A percentile compares a stretch with the other conserved stretches of the same genome.
Conservation (phyloP, 768 basidiomycete genomes). For the Lactifluus hygrophoroides region DNA sequence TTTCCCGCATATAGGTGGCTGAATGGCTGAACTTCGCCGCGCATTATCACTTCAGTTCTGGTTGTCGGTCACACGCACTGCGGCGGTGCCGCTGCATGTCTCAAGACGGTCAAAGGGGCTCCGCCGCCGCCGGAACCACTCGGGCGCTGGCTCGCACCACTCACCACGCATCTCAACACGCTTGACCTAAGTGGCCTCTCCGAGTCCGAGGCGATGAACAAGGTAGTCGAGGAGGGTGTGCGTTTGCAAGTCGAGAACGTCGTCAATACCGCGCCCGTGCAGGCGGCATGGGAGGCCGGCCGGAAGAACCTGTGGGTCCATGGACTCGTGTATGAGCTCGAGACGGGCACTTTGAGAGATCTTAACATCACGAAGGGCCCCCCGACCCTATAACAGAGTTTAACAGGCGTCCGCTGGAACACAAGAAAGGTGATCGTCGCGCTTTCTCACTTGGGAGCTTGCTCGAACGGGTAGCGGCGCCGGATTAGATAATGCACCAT, state of each 20-base stretch:
- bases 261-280: constrained; percentile 20
- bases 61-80: constrained; percentile 80
- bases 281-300: constrained; percentile 24
- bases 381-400: too few relatives aligned
- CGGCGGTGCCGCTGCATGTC: constrained; percentile 61
- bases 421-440: too few relatives aligned
- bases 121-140: constrained; percentile 35
- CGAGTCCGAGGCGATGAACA: constrained; percentile 28
- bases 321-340: constrained; percentile 35
- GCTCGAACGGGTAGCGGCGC: too few relatives aligned
- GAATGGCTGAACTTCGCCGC: not conserved
- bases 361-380: constrained; percentile 17
- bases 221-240: constrained; percentile 19
- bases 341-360: constrained; percentile 26
- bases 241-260: constrained; percentile 26
- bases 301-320: constrained; percentile 47
- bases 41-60: constrained; percentile 45
- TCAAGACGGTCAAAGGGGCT: constrained; percentile 33
- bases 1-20: not conserved
- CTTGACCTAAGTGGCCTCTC: constrained; percentile 36
- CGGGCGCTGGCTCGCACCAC: constrained; percentile 63
- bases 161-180: constrained; percentile 44
- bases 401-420: too few relatives aligned
- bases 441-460: too few relatives aligned
- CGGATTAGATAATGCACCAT: too few relatives aligned